Evolutionary conservation across 495 filamentous ascomycete genomes (phyloP), one percentile per base, ranked within the genome.

Genomic region (Platismatia glauca): DNA sequence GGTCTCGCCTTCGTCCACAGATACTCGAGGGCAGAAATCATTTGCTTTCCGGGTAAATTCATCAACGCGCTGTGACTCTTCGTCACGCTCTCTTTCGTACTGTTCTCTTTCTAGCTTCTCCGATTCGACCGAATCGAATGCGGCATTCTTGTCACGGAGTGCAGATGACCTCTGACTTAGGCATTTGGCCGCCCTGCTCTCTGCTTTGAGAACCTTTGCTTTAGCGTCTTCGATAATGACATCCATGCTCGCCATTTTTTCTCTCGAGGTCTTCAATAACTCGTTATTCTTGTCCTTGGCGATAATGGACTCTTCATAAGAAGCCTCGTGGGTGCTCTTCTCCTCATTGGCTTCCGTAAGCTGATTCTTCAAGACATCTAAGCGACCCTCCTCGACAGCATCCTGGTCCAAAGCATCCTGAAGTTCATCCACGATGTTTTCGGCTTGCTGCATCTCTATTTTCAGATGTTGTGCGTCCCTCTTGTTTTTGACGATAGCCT

Each of bases 1-100:
- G 0, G 87, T 94, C 70, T 90, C 84, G n/a, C 84, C 84, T 58
- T 81, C 76, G 46, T 85, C 82, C 56, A 96, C 79, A 15, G 80
- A 71, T 62, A 92, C 82, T 44, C 91, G 82, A 46, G 72, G 64
- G 35, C 77, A 86, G 29, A 91, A 70, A 57, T 72, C 38, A 62
- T 68, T 69, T 52, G 91, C 91, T 62, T 86, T 72, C 22, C 70
- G 70, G n/a, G 66, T 83, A 66, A 82, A 87, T 1, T 84, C 74
- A 0, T 74, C 68, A 20, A 92, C 79, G 3, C 64, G 63, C 4
- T 71, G 75, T 39, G 65, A 68, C 35, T 81, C 71, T 16, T 78
- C 73, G 3, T 83, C 77, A 16, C 69, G 76, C 58, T 80, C 79
- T 29, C 70, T 65, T 61, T 84, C 73, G 7, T 80, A 71, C 7